A percentile compares a stretch with the other conserved stretches of the same genome.
These are phyloP conservation scores for Talaromyces atroroseus DNA, from an alignment of 2,329 filamentous ascomycete genomes.

Conservation along the genomic window DNA sequence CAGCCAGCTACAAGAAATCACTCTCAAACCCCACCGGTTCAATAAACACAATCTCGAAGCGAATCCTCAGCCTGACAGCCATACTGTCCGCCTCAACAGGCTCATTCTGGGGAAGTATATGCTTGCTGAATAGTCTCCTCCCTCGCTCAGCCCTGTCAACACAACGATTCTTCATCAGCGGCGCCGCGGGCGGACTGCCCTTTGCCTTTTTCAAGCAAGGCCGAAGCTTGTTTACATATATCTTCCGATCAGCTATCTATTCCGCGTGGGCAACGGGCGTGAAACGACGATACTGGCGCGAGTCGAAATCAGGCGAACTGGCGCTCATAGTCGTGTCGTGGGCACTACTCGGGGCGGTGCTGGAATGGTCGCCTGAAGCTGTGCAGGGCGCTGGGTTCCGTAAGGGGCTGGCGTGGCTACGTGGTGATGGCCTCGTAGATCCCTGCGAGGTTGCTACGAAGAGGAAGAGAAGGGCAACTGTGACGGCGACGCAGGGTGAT, in stretches of 20 bases:
- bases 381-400: constrained; percentile 63
- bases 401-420: constrained; percentile 67
- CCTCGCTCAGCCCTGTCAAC: constrained; percentile 70
- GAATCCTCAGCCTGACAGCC: constrained; percentile 67
- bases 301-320: constrained; percentile 75
- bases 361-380: constrained; percentile 64
- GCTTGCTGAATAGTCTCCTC: constrained; percentile 76
- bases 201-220: constrained; percentile 65
- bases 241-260: constrained; percentile 70
- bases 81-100: constrained; percentile 80
- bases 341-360: constrained; percentile 70
- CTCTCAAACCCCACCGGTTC: constrained; percentile 64
- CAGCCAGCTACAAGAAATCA: constrained; percentile 63
- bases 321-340: constrained; percentile 75
- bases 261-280: constrained; percentile 89
- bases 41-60: constrained; percentile 60
- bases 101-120: constrained; percentile 82
- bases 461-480: constrained; percentile 21
- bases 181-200: constrained; percentile 70
- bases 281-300: constrained; percentile 83
- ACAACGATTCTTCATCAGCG: constrained; percentile 84
- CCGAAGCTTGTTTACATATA: constrained; percentile 69
- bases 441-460: constrained; percentile 49
- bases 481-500: background rate
- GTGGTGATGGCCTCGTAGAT: constrained; percentile 71